Base-by-base conservation (phyloP, 2,329 filamentous ascomycete species). In the Colletotrichum sp. region DNA sequence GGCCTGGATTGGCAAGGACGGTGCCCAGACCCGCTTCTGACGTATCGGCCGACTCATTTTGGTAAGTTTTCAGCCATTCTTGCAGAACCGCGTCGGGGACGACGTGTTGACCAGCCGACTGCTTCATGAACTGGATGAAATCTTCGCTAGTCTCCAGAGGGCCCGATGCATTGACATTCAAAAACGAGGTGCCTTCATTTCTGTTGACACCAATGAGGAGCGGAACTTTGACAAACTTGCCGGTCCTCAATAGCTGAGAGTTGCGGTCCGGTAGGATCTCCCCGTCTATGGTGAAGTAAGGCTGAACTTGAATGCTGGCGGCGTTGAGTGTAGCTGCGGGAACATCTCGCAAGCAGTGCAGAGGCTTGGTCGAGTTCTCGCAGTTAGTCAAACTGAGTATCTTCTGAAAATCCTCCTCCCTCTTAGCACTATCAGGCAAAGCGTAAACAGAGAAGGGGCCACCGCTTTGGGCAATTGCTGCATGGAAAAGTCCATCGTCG, bases 401-500 rank as follows among this genome's bases (percentile, higher is more conserved):
- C 21, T 9, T 32, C 10, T 66, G 8, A 38, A 48, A 66, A 0
- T 66, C 26, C 28, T 5, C 36, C 38, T 55, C 24, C 24, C 36
- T 48, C 59, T 63, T n/a, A 2, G 30, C 59, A 5, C 7, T 13
- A 26, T 38, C 18, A 9, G 13, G 30, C 18, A 21, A n/a, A 16
- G 16, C 32, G 30, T 24, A 38, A 18, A 38, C 36, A 13, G 59
- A 43, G 13, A 64, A 64, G 4, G 61, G 61, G 1, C 34, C 21
- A 6, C 38, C 63, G 38, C 63, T 66, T 8, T 52, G 38, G 3
- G 81, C 77, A 48, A 86, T 84, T 14, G 83, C 77, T 21, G 81
- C 88, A 7, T 79, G 82, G 79, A 92, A 92, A 1, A 92, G 82
- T 2, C 79, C 76, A 28, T 85, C 84, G 6, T 85, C 83, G 1